Base-by-base conservation (phyloP, 805 yeast species). In the Cyberlindnera saturnus region DNA sequence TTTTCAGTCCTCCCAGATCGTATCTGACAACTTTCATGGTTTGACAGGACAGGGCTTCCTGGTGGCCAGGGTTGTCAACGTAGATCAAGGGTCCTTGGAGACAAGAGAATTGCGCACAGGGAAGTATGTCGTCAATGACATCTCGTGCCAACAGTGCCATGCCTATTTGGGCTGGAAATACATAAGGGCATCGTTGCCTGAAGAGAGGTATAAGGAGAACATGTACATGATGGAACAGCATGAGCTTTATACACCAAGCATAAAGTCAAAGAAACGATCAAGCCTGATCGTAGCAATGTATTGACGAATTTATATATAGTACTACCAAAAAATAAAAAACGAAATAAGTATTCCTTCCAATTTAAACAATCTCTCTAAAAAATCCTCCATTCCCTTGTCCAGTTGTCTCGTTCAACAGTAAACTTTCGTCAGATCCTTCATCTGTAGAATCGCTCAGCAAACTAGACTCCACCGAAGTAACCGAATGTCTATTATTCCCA, bases 121-220 rank as follows among this genome's bases (percentile, higher is more conserved):
- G 1, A 56, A 56, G 19, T 82, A 79, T 51, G 53, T 66, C 0
- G 83, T 82, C 3, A 71, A 79, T 46, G 82, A 79, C 51, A 69
- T 80, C 28, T 53, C 54, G 32, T 82, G 88, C 53, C 73, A 70
- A 36, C 74, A 73, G 48, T 82, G 88, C 55, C 63, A 64, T 39
- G 57, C 61, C 5, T 61, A 72, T 41, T 63, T 82, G 15, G 88
- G 87, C 3, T 82, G 88, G 88, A 74, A 71, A 46, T 82, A 82
- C 52, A 55, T 79, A 33, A 66, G 65, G 50, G 72, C 82, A 36
- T 69, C 67, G 29, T 59, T 63, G 26, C 52, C 53, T 17, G 58
- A 65, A 15, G 81, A 79, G 61, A 64, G 67, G 45, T 79, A 75
- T 57, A 82, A 82, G 56, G 85, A 77, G 52, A 82, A 83, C 8